Percentiles rank a stretch among this genome's conserved stretches.
Evolutionary conservation across 2,329 filamentous ascomycete species (phyloP).

Genomic region (Chrysoporthe deuterocubensis): DNA sequence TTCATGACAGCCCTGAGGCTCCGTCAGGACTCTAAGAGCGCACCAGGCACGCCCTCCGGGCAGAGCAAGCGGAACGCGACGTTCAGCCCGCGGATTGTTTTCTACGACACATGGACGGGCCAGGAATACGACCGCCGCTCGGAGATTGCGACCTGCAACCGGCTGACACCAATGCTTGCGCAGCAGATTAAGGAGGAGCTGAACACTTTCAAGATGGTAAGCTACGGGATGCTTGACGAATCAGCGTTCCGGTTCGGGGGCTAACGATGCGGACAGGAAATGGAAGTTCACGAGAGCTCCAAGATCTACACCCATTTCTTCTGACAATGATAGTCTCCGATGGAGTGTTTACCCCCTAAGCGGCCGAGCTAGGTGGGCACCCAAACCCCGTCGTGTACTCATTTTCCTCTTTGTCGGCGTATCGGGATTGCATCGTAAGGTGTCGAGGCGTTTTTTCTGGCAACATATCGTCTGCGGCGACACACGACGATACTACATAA

Average conservation of each 20-base stretch:
- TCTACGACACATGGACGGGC: conserved; percentile 94
- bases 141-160: conserved; percentile 97
- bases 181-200: conserved; percentile 99
- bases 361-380: conserved; percentile 16
- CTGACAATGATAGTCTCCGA: conserved; percentile 59
- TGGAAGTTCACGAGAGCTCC: conserved; percentile 98
- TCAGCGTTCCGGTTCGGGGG: conserved; percentile 30
- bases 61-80: conserved; percentile 65
- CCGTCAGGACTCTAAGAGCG: conserved; percentile 76
- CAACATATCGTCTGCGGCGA: conserved; percentile 24
- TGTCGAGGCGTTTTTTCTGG: conserved; percentile 34
- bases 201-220: conserved; percentile 98
- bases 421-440: conserved; percentile 34
- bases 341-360: conserved; percentile 23
- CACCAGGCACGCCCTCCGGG: conserved; percentile 73
- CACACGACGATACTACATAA: conserved; percentile 24
- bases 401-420: conserved; percentile 48
- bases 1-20: conserved; percentile 80
- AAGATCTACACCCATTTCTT: conserved; percentile 99
- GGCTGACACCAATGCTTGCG: conserved; percentile 92
- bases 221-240: conserved; percentile 37
- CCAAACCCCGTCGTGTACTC: conserved; percentile 52
- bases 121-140: conserved; percentile 95
- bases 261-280: conserved; percentile 71
- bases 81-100: conserved; percentile 92